Conservation (phyloP, 164 flowering plant species). For the Vitis riparia region DNA sequence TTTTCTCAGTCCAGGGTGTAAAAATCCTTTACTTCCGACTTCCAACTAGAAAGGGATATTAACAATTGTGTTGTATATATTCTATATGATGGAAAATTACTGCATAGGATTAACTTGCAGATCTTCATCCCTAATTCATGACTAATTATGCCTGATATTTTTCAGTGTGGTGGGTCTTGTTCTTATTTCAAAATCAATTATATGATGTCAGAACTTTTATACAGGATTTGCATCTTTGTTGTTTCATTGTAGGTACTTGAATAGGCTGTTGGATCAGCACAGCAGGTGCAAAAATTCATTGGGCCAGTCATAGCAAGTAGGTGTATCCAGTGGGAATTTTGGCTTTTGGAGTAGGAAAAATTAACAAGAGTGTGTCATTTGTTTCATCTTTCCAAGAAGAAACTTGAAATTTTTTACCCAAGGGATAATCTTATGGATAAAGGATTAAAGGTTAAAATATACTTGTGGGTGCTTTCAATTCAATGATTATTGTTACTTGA, state of each 20-base stretch:
- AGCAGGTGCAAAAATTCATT: constrained; percentile 15
- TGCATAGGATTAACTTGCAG: too few relatives aligned
- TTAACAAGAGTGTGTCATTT: constrained; percentile 5
- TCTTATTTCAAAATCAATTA: too few relatives aligned
- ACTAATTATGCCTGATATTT: too few relatives aligned
- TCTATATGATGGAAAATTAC: too few relatives aligned
- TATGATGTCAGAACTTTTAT: too few relatives aligned
- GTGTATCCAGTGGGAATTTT: constrained; percentile 2
- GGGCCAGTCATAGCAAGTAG: constrained; percentile 2
- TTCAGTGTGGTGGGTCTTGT: too few relatives aligned
- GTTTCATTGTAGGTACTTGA: constrained; percentile 45
- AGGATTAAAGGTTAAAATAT: neutral
- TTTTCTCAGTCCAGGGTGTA: too few relatives aligned
- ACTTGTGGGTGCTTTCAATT: neutral
- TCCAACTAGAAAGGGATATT: too few relatives aligned
- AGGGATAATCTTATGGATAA: too few relatives aligned
- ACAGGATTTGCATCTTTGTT: neutral
- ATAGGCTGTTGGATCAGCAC: constrained; percentile 20
- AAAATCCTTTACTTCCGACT: too few relatives aligned
- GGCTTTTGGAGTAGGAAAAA: constrained; percentile 3
- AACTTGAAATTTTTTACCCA: constrained; percentile 1
- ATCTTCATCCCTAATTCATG: too few relatives aligned
- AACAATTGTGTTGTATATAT: too few relatives aligned
- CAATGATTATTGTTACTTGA: neutral
- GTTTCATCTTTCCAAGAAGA: constrained; percentile 7